Conservation (phyloP, 1,284 basidiomycete genomes). For the Microstroma glucosiphilum region DNA sequence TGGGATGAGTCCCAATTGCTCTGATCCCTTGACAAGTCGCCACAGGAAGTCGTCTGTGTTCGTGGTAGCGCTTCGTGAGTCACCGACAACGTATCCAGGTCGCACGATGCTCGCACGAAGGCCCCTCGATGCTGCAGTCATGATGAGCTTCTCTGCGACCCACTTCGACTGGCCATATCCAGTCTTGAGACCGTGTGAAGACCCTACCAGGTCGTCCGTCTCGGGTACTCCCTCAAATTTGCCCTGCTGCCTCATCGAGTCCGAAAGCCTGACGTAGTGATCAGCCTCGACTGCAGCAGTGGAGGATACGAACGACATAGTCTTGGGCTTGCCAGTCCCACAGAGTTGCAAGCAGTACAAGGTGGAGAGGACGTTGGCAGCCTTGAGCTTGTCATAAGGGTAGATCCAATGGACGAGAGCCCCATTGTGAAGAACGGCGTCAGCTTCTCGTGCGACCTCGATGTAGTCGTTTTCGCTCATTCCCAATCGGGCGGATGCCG, state of each 20-base stretch:
- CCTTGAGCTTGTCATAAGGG: conserved; percentile 85
- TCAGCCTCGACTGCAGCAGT: conserved; percentile 88
- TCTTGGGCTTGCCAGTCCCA: conserved; percentile 67
- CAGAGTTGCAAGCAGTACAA: conserved; percentile 76
- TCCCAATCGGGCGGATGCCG: conserved; percentile 63
- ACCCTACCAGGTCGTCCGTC: conserved; percentile 82
- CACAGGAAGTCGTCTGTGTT: conserved; percentile 99
- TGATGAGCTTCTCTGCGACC: conserved; percentile 91
- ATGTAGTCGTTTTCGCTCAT: conserved; percentile 65
- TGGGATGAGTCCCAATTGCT: conserved; percentile 88
- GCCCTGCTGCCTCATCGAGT: conserved; percentile 50
- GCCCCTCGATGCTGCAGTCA: conserved; percentile 81
- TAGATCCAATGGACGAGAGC: conserved; percentile 99
- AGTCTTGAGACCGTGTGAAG: conserved; percentile 67
- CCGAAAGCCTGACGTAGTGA: conserved; percentile 80
- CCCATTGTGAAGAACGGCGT: conserved; percentile 88
- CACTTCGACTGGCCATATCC: conserved; percentile 98
- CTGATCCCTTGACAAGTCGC: conserved; percentile 94
- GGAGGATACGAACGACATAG: conserved; percentile 84
- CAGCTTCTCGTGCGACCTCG: conserved; percentile 66
- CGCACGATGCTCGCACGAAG: conserved; percentile 81
- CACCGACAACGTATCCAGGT: conserved; percentile 93
- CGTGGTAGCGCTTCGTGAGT: conserved; percentile 71
- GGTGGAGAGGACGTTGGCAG: conserved; percentile 85
- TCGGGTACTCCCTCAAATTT: conserved; percentile 68